Evolutionary conservation across 768 basidiomycete genomes (phyloP).

Genomic region (Psilocybe azurescens): DNA sequence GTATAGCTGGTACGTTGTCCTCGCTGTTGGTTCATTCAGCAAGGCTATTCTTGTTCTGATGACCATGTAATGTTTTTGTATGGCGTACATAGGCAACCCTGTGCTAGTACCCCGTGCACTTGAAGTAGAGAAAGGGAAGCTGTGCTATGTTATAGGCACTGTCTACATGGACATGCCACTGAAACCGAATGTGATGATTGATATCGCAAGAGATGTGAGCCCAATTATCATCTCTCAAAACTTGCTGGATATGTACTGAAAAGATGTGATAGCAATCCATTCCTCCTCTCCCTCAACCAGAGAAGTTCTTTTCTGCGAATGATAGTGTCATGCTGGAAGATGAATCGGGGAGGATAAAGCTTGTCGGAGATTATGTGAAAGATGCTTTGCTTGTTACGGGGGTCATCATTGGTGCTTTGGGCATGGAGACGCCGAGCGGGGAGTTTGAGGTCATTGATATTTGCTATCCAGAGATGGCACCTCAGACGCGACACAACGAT

Average conservation of each 20-base stretch:
- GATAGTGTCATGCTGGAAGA: slow-evolving; percentile 94
- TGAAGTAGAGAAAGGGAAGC: slow-evolving; percentile 81
- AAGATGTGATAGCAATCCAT: slow-evolving; percentile 73
- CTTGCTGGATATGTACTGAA: background rate
- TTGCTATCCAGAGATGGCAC: slow-evolving; percentile 85
- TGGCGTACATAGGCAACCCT: slow-evolving; percentile 60
- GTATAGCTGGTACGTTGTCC: slow-evolving; percentile 39
- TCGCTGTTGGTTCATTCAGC: background rate
- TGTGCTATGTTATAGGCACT: slow-evolving; percentile 94
- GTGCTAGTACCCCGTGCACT: slow-evolving; percentile 79
- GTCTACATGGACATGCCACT: slow-evolving; percentile 99
- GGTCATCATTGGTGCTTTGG: slow-evolving; percentile 87
- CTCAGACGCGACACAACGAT: slow-evolving; percentile 46
- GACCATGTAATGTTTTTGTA: background rate
- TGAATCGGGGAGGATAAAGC: slow-evolving; percentile 89
- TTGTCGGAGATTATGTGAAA: slow-evolving; percentile 77
- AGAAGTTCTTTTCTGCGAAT: slow-evolving; percentile 76
- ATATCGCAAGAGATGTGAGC: slow-evolving; percentile 91
- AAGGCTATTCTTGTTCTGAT: background rate
- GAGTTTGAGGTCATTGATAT: slow-evolving; percentile 95
- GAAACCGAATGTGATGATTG: slow-evolving; percentile 97
- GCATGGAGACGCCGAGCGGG: slow-evolving; percentile 86
- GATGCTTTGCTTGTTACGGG: slow-evolving; percentile 83
- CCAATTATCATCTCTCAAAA: slow-evolving; percentile 3
- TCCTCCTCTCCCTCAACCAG: slow-evolving; percentile 76